Base-by-base conservation (phyloP, 345 rosid genomes). In the Kernera saxatilis region DNA sequence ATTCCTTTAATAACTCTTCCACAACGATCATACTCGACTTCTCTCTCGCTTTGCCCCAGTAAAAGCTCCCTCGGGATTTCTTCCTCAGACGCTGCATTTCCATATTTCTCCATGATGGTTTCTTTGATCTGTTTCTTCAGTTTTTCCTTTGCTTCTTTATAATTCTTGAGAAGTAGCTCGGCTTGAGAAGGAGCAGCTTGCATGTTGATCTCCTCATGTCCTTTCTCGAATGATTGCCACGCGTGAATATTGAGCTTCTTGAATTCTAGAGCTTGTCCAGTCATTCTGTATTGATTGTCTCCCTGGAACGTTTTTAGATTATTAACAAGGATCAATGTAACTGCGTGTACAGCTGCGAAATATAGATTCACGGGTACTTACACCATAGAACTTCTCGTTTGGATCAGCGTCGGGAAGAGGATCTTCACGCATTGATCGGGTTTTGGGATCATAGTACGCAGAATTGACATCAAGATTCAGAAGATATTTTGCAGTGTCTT, bases 151-250 rank as follows among this genome's bases (percentile, higher is more conserved):
- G 74, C 83, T 37, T 75, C 77, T 67, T 75, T 79, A 52, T 59
- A 86, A 21, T 82, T 87, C 78, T 84, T 76, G 69, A 77, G 83
- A 6, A 86, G 81, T 79, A 89, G 53, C 66, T 84, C 96, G 2
- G 96, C 96, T 76, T 89, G 93, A 12, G 96, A 86, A 13, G 93
- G 96, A 57, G 93, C 89, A 8, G 93, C 87, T 75, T 86, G 93
- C 88, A 84, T 82, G 79, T 83, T 86, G 27, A 89, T 79, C 49
- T 70, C 72, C 58, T 82, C 91, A 67, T 85, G 92, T 15, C 93
- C 93, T 72, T 84, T 90, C 3, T 86, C 95, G 77, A 88, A 85
- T 54, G 88, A 86, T 70, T 86, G 87, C 86, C 83, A 82, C 2
- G 90, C 66, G 46, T 87, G 90, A 39, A 84, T 61, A 22, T 85